A percentile compares a stretch with the other conserved stretches of the same genome.
These are phyloP conservation scores for Phytophthora colocasiae DNA, from an alignment of 352 stramenopile genomes.

Conservation along the genomic window DNA sequence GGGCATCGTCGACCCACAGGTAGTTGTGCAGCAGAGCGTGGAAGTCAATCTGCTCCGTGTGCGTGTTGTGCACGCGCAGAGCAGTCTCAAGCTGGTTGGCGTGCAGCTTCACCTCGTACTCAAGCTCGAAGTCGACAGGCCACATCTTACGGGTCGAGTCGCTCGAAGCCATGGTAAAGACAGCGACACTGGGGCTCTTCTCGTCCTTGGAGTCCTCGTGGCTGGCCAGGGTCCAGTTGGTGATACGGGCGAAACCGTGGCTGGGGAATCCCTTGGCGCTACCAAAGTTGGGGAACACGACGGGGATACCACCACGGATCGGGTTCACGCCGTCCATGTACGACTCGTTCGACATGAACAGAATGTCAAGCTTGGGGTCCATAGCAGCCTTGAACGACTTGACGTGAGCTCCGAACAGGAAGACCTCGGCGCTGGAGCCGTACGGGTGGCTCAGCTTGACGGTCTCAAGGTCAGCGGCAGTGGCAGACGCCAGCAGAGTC, in stretches of 20 bases:
- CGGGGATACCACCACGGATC: conserved; percentile 90
- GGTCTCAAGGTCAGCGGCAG: conserved; percentile 51
- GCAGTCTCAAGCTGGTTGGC: conserved; percentile 65
- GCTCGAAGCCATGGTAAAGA: conserved; percentile 40
- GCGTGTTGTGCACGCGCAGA: conserved; percentile 89
- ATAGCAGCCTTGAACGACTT: conserved; percentile 59
- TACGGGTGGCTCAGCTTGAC: conserved; percentile 62
- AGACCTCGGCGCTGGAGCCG: conserved; percentile 69
- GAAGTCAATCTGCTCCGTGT: conserved; percentile 82
- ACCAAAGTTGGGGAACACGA: conserved; percentile 94
- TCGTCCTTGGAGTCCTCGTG: conserved; percentile 15
- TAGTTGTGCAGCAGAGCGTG: conserved; percentile 96
- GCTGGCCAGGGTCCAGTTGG: conserved; percentile 45
- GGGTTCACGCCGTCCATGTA: conserved; percentile 86
- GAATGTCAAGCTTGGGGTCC: conserved; percentile 54
- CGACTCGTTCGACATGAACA: conserved; percentile 88
- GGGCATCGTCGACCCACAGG: conserved; percentile 83
- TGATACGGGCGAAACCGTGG: conserved; percentile 89
- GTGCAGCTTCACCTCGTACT: conserved; percentile 75
- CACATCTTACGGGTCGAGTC: conserved; percentile 44
- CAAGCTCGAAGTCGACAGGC: conserved; percentile 64
- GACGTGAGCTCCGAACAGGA: conserved; percentile 83
- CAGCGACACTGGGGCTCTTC: conserved; percentile 28
- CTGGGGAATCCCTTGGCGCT: conserved; percentile 54
- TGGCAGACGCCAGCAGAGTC: conserved; percentile 28